Evolutionary conservation across 768 basidiomycete genomes (phyloP).

Genomic region (Exsudoporus frostii): DNA sequence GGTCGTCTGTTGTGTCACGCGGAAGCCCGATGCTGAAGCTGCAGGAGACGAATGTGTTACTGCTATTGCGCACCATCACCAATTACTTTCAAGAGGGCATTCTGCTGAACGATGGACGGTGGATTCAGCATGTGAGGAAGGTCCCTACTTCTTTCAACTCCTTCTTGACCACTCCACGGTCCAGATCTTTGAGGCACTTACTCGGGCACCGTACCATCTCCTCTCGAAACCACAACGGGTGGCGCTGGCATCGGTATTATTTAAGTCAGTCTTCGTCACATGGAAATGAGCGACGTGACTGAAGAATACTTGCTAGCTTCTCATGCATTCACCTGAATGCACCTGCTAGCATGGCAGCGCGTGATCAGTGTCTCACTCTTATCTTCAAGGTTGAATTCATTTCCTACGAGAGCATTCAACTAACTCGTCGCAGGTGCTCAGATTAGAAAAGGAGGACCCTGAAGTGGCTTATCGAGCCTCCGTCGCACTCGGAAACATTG

Average conservation of each 20-base stretch:
- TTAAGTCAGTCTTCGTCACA: slow-evolving; percentile 66
- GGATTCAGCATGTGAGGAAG: slow-evolving; percentile 49
- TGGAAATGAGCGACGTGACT: background rate
- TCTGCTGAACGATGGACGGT: slow-evolving; percentile 40
- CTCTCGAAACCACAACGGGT: slow-evolving; percentile 71
- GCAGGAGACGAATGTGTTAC: slow-evolving; percentile 80
- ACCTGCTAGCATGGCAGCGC: slow-evolving; percentile 38
- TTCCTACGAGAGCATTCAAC: background rate
- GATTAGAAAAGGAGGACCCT: slow-evolving; percentile 52
- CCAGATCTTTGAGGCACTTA: slow-evolving; percentile 59
- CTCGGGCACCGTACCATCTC: slow-evolving; percentile 46
- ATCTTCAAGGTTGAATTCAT: slow-evolving; percentile 41
- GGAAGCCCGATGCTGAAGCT: slow-evolving; percentile 57
- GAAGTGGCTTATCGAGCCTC: slow-evolving; percentile 70
- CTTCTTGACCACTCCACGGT: slow-evolving; percentile 7
- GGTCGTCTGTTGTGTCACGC: slow-evolving; percentile 48
- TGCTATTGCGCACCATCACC: slow-evolving; percentile 74
- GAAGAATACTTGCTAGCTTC: slow-evolving; percentile 41
- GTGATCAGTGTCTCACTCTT: slow-evolving; percentile 43
- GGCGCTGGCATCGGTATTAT: slow-evolving; percentile 74
- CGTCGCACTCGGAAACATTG: slow-evolving; percentile 73
- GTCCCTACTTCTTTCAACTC: slow-evolving; percentile 1
- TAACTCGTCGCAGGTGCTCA: slow-evolving; percentile 20
- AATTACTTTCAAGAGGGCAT: slow-evolving; percentile 70
- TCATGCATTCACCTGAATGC: slow-evolving; percentile 56